phyloP scores from a whole-genome alignment of 768 basidiomycete species.

The Kwoniella dendrophila region DNA sequence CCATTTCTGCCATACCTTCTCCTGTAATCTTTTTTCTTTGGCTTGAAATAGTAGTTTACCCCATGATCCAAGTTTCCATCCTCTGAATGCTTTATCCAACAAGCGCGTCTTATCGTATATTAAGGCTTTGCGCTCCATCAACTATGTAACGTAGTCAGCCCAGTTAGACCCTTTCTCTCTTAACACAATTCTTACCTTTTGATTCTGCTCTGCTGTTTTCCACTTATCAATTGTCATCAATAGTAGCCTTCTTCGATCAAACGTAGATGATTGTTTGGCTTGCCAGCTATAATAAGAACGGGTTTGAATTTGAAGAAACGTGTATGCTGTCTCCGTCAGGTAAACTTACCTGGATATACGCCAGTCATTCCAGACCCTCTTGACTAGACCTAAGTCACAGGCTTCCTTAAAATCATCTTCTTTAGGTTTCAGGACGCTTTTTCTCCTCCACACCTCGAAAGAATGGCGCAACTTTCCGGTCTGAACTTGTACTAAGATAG shows the following conservation, averaged over 20 bases:
- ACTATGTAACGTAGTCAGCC: not conserved
- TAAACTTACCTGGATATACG: slow-evolving; percentile 14
- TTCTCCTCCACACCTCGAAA: slow-evolving; percentile 21
- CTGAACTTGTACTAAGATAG: not conserved
- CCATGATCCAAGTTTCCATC: slow-evolving; percentile 18
- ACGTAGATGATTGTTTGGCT: slow-evolving; percentile 13
- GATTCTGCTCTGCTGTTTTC: not conserved
- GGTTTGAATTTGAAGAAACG: not conserved
- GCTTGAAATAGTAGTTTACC: slow-evolving; percentile 7
- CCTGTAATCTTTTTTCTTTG: slow-evolving; percentile 12
- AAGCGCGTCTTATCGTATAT: slow-evolving; percentile 8
- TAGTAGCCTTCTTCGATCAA: slow-evolving; percentile 10
- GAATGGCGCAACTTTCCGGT: not conserved
- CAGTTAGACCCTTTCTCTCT: not conserved
- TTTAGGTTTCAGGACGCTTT: slow-evolving; percentile 1
- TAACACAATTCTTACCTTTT: not conserved
- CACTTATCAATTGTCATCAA: slow-evolving; percentile 15
- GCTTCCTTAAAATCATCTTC: slow-evolving; percentile 7
- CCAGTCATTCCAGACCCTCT: slow-evolving; percentile 23
- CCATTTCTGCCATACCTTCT: slow-evolving; percentile 19
- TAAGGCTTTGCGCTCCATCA: slow-evolving; percentile 8
- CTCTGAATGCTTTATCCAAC: not conserved
- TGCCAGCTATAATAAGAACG: slow-evolving; percentile 3
- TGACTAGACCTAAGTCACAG: slow-evolving; percentile 5
- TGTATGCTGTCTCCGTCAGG: no score